These are phyloP conservation scores for Sporormia fimetaria DNA, from an alignment of 495 filamentous ascomycete species.

Conservation along the genomic window DNA sequence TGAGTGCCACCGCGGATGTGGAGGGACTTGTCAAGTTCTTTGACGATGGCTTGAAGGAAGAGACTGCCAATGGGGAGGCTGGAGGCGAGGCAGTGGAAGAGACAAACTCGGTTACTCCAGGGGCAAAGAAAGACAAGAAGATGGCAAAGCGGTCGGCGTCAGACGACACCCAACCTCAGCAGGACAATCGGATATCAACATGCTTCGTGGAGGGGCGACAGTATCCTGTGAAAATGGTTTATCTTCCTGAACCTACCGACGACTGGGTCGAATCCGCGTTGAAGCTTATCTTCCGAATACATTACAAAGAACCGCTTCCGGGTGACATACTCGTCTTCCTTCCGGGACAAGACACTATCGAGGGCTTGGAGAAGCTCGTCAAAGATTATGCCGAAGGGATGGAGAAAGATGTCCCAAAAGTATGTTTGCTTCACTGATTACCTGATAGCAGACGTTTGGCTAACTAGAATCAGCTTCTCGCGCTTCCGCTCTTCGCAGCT, in stretches of 20 bases:
- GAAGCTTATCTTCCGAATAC: slow-evolving; percentile 77
- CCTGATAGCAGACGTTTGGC: not conserved
- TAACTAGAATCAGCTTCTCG: slow-evolving; percentile 38
- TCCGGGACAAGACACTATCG: slow-evolving; percentile 88
- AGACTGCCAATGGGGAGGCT: not conserved
- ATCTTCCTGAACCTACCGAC: slow-evolving; percentile 62
- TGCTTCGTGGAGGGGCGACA: slow-evolving; percentile 82
- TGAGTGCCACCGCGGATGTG: slow-evolving; percentile 93
- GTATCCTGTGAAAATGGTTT: slow-evolving; percentile 68
- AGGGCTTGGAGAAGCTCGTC: slow-evolving; percentile 64
- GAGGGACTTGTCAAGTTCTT: slow-evolving; percentile 69
- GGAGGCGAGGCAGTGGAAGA: no score
- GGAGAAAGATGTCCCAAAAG: slow-evolving; percentile 60
- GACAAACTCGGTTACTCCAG: not conserved
- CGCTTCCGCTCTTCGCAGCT: slow-evolving; percentile 63
- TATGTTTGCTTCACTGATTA: slow-evolving; percentile 29
- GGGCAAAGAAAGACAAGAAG: not conserved
- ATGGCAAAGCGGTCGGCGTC: not conserved
- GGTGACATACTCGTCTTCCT: slow-evolving; percentile 92
- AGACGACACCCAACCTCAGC: not conserved
- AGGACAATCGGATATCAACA: slow-evolving; percentile 33
- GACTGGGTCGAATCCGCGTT: slow-evolving; percentile 77
- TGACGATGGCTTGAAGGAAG: slow-evolving; percentile 24
- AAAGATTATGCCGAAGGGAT: slow-evolving; percentile 65
- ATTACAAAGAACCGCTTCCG: slow-evolving; percentile 75